Evolutionary conservation across 768 basidiomycete genomes (phyloP).

Genomic region (Boletus reticulatus): DNA sequence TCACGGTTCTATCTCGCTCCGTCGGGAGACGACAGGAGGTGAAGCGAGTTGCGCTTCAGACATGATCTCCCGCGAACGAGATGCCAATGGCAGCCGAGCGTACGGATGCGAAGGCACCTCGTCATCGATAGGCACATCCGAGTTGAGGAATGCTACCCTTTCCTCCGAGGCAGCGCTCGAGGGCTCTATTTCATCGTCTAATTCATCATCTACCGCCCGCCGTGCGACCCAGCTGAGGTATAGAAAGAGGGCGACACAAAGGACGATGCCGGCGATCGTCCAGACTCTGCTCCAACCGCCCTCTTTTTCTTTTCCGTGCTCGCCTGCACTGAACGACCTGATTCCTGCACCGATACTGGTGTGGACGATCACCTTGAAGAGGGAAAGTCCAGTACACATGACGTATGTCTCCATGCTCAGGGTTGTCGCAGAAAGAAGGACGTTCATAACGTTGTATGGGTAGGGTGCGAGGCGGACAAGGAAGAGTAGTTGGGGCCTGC

Average conservation of each 20-base stretch:
- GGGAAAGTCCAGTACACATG: constrained; percentile 74
- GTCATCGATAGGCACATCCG: constrained; percentile 25
- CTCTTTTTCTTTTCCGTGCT: constrained; percentile 42
- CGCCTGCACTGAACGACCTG: constrained; percentile 65
- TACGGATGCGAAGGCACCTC: constrained; percentile 19
- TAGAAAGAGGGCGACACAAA: constrained; percentile 73
- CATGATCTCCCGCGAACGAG: constrained; percentile 37
- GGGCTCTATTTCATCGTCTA: constrained; percentile 41
- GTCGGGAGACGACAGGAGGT: constrained; percentile 15
- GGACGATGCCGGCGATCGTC: constrained; percentile 64
- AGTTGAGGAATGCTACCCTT: constrained; percentile 50
- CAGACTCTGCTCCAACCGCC: constrained; percentile 53
- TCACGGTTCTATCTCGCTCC: constrained; percentile 15
- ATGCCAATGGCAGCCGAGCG: constrained; percentile 16
- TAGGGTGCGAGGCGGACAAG: constrained; percentile 91
- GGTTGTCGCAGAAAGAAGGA: constrained; percentile 81
- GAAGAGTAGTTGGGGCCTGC: constrained; percentile 83
- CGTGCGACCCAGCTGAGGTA: constrained; percentile 84
- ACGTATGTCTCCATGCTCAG: constrained; percentile 79
- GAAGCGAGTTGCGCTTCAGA: constrained; percentile 43
- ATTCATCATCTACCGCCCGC: constrained; percentile 56
- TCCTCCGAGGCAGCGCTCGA: constrained; percentile 42
- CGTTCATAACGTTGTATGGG: constrained; percentile 94
- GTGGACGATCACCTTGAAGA: constrained; percentile 90
- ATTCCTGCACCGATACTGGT: constrained; percentile 85